Conservation (phyloP, 73 alveolate species). For the Blepharisma stoltei region DNA sequence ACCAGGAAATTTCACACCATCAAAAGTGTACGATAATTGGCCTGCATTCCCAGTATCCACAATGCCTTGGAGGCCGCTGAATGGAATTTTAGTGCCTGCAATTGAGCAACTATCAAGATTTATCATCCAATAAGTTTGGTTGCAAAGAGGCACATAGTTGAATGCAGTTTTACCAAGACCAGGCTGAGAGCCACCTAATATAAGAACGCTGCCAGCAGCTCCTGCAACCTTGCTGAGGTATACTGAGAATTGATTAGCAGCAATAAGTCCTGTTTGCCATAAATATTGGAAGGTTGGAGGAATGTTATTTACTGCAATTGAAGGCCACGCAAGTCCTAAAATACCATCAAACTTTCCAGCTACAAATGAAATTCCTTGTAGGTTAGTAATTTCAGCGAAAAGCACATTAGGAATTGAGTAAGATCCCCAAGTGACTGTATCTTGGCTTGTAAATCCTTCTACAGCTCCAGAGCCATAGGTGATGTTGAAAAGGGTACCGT, state of each 20-base stretch:
- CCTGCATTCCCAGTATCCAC: conserved; percentile 54
- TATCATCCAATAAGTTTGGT: neutral
- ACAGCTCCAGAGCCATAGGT: conserved; percentile 71
- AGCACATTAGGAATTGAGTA: conserved; percentile 32
- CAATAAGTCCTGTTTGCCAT: conserved; percentile 9
- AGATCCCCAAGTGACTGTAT: conserved; percentile 54
- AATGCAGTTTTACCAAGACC: neutral
- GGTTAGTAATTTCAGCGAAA: conserved; percentile 63
- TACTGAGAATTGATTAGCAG: conserved; percentile 57
- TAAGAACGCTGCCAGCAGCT: neutral
- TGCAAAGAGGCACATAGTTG: neutral
- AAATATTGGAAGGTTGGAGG: conserved; percentile 49
- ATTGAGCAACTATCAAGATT: neutral
- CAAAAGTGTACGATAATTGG: no score
- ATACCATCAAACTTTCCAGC: conserved; percentile 66
- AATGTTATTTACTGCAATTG: conserved; percentile 54
- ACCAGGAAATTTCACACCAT: no score
- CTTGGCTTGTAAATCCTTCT: conserved; percentile 51
- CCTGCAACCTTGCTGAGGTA: conserved; percentile 38
- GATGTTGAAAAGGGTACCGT: conserved; percentile 57
- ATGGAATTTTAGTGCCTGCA: neutral
- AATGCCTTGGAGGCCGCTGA: neutral
- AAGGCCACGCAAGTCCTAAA: conserved; percentile 65
- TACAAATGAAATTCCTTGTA: conserved; percentile 41
- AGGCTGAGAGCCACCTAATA: neutral